Evolutionary conservation across 768 basidiomycete species (phyloP), one percentile per base, ranked within the genome.

Genomic region (Boletus sp.): DNA sequence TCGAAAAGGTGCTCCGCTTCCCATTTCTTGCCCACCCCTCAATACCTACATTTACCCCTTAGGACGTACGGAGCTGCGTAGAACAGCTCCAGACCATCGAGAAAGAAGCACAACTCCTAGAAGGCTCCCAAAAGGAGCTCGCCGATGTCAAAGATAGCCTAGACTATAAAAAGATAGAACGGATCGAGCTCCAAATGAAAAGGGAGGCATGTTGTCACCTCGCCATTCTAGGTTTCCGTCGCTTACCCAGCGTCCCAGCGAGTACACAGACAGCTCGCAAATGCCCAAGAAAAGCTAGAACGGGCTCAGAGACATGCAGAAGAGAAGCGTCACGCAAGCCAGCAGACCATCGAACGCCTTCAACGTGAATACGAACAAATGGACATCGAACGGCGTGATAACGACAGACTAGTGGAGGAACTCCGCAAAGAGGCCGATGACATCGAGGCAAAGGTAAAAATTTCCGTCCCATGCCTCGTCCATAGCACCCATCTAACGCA

Each of bases 251-350:
- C 34, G 14, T 55, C 27, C 23, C 57, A 96, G 90, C 89, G 92
- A 47, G 83, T 90, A n/a, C 75, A 81, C 57, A 85, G 87, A 55
- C 93, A 95, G 66, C 75, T 91, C 11, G 72, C 76, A 8, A 93
- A 94, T 67, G 93, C 93, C 5, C 79, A 83, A 42, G 88, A 91
- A 60, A 93, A 92, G 69, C 79, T 93, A 9, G 83, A 87, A 52
- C 82, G 90, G 27, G 87, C 88, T 1, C 85, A 90, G 64, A 79
- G 81, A 56, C 87, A 89, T 57, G 85, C 86, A 7, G 88, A 90
- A 68, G 92, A 94, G 53, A 89, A 88, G 68, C 84, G 87, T 51
- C 63, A 77, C 13, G 79, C 84, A n/a, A 87, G 83, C 61, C 84
- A 87, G 57, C 78, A 82, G 55, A 87, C 84, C 7, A 85, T 94